Evolutionary conservation across 2,329 filamentous ascomycete genomes (phyloP), one percentile per base, ranked within the genome.

Genomic region (Dissoconium aciculare): DNA sequence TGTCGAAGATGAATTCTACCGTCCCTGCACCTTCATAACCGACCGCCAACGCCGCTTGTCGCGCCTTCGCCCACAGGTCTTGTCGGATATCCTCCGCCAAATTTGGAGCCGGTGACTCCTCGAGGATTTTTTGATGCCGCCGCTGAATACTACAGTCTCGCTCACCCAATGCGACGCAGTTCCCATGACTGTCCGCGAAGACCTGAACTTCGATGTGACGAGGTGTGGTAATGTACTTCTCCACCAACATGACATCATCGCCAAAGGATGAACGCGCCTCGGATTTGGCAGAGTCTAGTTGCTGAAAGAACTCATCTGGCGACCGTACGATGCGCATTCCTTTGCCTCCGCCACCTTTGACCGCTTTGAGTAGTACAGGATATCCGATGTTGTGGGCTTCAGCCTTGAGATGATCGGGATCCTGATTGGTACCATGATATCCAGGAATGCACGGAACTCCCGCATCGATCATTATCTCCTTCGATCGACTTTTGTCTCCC

Each of bases 381-480:
- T 71, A 74, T 36, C 69, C 69, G 44, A 79, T 76, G 41, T 79
- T 72, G 44, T 69, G 70, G 5, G 89, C 87, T 52, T 87, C 74
- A 6, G 63, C 59, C 33, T 82, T 67, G 15, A 78, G 59, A 36
- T 66, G 63, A 5, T 57, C 52, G 1, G 68, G 61, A 28, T 78
- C 72, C 59, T 98, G 89, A 31, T 93, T 81, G 1, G 66, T 49
- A 11, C 89, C 89, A 53, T 95, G 89, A 49, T 98, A 98, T 1
- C 89, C 89, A 0, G 89, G 89, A 28, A 98, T 89, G 49, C 89
- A 95, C 4, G 85, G 85, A 3, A 98, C 89, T 5, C 84, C 83
- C n/a, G 89, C 87, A 4, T 74, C 73, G 17, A 72, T 83, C 89
- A 98, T 95, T 51, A 98, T 94, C 52, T 93, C 80, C 57, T 98